Base-by-base conservation (phyloP, 1,284 basidiomycete species). In the Entoloma clypeatum region DNA sequence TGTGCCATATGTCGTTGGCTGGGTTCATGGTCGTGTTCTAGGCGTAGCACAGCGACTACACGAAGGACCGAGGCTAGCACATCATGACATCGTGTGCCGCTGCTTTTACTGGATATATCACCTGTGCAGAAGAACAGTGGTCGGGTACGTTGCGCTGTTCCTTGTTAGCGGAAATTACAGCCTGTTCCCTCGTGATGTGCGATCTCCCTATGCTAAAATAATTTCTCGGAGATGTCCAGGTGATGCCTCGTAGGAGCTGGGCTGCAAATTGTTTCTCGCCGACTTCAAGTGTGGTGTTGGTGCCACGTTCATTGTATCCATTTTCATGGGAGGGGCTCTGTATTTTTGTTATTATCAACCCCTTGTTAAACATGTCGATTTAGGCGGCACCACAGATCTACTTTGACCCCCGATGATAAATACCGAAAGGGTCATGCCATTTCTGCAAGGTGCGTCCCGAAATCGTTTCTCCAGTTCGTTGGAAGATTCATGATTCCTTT, bases 351-450 rank as follows among this genome's bases (percentile, higher is more conserved):
- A 17, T n/a, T 14, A 17, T 3, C 16, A 14, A 6, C 5, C 23
- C 23, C 17, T 13, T 22, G 34, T 45, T 28, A 18, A 39, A 19
- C 37, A 36, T 29, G 32, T 39, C 7, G 39, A 21, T 7, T 39
- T 77, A 74, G 22, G 75, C 74, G 0, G 71, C 74, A 2, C 75
- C 75, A n/a, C 75, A 77, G 53, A 64, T 78, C 4, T 77, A 77
- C 48, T 77, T 76, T 47, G 75, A 78, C 51, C 59, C n/a, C 69
- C 0, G 58, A 70, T 30, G 68, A 74, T 41, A 53, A 63, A 6
- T 77, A 61, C 55, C 64, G 73, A n/a, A 74, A 73, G 51, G 75
- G 72, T 0, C 74, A 77, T 53, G 74, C 68, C 0, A 74, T 77
- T 35, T 64, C 71, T 16, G 74, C 73, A 14, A 72, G 56, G 73